phyloP scores from a whole-genome alignment of 768 basidiomycete species.

The Pleurotus tuber-regium region DNA sequence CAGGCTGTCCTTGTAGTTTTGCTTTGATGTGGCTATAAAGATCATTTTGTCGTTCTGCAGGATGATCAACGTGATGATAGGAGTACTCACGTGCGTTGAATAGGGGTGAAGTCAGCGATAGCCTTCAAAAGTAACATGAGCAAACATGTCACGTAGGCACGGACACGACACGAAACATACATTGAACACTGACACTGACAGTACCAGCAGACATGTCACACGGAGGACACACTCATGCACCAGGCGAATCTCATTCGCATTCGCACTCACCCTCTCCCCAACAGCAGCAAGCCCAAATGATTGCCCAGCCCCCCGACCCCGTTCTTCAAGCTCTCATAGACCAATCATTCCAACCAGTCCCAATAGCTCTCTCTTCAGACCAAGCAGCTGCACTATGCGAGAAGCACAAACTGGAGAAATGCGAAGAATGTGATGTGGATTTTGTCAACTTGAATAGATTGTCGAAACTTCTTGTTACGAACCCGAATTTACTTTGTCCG shows the following conservation, averaged over 20 bases:
- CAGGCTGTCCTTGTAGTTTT: too few species aligned
- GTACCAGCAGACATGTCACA: too few species aligned
- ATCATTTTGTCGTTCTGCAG: too few species aligned
- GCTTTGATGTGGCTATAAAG: too few species aligned
- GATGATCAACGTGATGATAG: too few species aligned
- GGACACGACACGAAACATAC: too few species aligned
- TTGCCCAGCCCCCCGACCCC: slow-evolving; percentile 58
- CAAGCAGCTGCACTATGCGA: slow-evolving; percentile 57
- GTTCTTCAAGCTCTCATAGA: slow-evolving; percentile 76
- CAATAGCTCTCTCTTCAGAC: slow-evolving; percentile 55
- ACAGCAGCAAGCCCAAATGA: slow-evolving; percentile 38
- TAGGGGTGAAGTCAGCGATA: too few species aligned
- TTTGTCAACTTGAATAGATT: slow-evolving; percentile 76
- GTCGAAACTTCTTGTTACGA: slow-evolving; percentile 61
- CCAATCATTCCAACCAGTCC: slow-evolving; percentile 59
- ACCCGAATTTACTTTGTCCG: slow-evolving; percentile 72
- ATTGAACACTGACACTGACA: too few species aligned
- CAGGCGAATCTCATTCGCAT: slow-evolving; percentile 52
- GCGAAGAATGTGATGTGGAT: slow-evolving; percentile 70
- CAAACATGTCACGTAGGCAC: too few species aligned
- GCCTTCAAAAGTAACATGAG: too few species aligned
- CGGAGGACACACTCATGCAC: slow-evolving; percentile 50
- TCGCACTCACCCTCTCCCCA: slow-evolving; percentile 44
- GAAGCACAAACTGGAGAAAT: slow-evolving; percentile 70
- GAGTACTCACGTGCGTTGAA: too few species aligned